Evolutionary conservation across 148 eudicot species (phyloP).

Genomic region (Arbutus unedo): DNA sequence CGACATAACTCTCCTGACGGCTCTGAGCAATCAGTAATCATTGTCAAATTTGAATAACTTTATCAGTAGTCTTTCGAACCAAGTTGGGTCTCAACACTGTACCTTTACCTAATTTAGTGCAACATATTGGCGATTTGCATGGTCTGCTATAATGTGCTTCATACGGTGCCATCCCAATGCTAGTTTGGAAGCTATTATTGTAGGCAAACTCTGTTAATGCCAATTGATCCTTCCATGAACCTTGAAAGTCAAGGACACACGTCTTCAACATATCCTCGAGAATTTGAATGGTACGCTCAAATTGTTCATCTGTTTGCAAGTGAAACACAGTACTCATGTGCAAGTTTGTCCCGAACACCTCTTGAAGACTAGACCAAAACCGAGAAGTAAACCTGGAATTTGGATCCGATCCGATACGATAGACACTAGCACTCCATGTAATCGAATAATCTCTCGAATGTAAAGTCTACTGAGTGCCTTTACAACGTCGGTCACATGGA

Average conservation of each 20-base stretch:
- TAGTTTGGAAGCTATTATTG: neutral
- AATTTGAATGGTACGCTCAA: neutral
- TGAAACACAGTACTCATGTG: neutral
- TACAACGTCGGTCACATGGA: too few relatives aligned
- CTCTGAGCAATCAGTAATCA: neutral
- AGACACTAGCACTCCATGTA: neutral
- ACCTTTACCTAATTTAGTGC: neutral
- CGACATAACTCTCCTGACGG: neutral
- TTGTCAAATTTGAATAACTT: neutral
- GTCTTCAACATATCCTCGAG: too few relatives aligned
- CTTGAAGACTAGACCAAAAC: neutral
- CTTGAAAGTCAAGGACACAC: too few relatives aligned
- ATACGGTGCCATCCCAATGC: too few relatives aligned
- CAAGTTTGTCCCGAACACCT: neutral
- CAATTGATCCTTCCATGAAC: neutral
- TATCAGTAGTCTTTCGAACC: neutral
- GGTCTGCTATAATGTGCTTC: too few relatives aligned
- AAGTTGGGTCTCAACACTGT: neutral
- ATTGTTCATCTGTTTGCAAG: neutral
- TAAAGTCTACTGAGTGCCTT: too few relatives aligned
- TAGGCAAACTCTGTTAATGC: neutral
- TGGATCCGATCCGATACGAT: neutral
- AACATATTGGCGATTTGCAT: too few relatives aligned
- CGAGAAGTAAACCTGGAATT: neutral
- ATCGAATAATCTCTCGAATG: neutral